Base-by-base conservation (phyloP, 805 yeast species). In the Tanozyma kutaoensis region DNA sequence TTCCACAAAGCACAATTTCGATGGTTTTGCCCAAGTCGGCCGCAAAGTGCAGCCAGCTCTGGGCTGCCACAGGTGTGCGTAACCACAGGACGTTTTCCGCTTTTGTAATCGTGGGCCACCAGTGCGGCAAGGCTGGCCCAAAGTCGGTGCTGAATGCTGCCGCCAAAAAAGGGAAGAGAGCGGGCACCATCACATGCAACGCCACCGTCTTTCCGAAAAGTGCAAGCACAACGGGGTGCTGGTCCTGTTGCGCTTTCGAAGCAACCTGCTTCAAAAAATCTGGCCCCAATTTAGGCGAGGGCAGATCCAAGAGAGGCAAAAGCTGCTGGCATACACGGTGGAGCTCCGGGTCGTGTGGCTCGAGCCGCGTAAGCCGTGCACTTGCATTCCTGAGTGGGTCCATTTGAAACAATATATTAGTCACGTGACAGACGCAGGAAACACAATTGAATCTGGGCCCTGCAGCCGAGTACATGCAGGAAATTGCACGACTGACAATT, bases 251-350 rank as follows among this genome's bases (percentile, higher is more conserved):
- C 24, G 12, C 33, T 28, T 4, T 29, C 32, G 7, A 33, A 23
- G 22, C 33, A 35, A 31, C 24, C n/a, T 37, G 43, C 18, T 37
- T 34, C 14, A 37, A 29, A 14, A 35, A 20, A 19, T 39, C 43
- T 10, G 34, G 17, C 4, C 33, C 23, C 18, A 33, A 33, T 10
- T 26, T 28, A 15, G 35, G 31, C 0, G 43, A n/a, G 43, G 4
- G 21, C 24, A 9, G 19, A 31, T 12, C 26, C 30, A 8, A 39
- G 36, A 8, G 34, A 20, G 8, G 28, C 32, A 15, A 25, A 35
- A 11, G 39, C 41, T 2, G 26, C 16, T 5, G 23, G 29, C 20
- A n/a, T n/a, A n/a, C n/a, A n/a, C 29, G 37, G 35, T 18, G 23
- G 24, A 30, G 12, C 26, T 17, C n/a, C 25, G 29, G 20, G 30